Conservation (phyloP, 805 yeast species). For the Candida andamanensis region DNA sequence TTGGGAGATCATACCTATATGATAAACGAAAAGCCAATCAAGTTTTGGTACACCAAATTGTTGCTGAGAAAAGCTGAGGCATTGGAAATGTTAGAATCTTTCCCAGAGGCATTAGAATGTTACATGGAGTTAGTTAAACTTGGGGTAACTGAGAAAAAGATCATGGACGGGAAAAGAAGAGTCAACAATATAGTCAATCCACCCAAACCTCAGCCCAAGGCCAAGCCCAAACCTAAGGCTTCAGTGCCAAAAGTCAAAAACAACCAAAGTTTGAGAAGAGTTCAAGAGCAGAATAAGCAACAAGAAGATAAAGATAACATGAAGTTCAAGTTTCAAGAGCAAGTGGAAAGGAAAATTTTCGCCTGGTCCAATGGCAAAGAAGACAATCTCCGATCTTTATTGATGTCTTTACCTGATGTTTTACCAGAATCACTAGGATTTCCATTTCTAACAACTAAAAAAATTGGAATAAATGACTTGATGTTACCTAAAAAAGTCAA, state of each 20-base stretch:
- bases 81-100: conserved; percentile 72
- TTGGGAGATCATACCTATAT: conserved; percentile 22
- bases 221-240: conserved; percentile 6
- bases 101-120: conserved; percentile 52
- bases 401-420: conserved; percentile 62
- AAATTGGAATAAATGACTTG: conserved; percentile 60
- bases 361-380: conserved; percentile 74
- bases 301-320: conserved; percentile 27
- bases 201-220: conserved; percentile 9
- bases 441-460: conserved; percentile 22
- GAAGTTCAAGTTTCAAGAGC: conserved; percentile 57
- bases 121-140: conserved; percentile 58
- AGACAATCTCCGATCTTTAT: conserved; percentile 71
- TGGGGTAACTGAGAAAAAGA: conserved; percentile 59
- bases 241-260: conserved; percentile 1
- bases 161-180: conserved; percentile 79
- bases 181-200: conserved; percentile 66
- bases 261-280: conserved; percentile 33
- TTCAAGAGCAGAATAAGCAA: conserved; percentile 44
- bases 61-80: conserved; percentile 74
- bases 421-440: conserved; percentile 41
- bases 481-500: conserved; percentile 89
- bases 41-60: conserved; percentile 71
- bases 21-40: conserved; percentile 48
- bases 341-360: conserved; percentile 48